A percentile compares a stretch with the other conserved stretches of the same genome.
phyloP scores from a whole-genome alignment of 2,329 filamentous ascomycete species.

The Fusarium pseudoanthophilum region DNA sequence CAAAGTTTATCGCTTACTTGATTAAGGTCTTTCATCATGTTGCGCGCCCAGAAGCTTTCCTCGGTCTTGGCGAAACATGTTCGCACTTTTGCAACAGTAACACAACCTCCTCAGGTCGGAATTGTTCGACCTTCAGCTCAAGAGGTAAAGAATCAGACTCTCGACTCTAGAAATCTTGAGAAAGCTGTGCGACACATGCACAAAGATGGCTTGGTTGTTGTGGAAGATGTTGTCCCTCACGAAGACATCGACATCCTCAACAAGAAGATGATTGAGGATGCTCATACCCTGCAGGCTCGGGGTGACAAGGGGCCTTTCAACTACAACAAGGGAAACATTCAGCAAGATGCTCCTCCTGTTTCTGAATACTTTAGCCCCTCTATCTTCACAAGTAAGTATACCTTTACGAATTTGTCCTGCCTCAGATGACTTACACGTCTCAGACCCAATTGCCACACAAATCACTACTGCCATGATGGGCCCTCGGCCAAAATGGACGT shows the following conservation, averaged over 20 bases:
- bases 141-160: conserved; percentile 53
- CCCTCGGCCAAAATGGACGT: conserved; percentile 65
- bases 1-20: accelerated
- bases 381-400: conserved; percentile 64
- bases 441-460: conserved; percentile 66
- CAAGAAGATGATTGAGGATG: conserved; percentile 68
- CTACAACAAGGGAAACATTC: conserved; percentile 70
- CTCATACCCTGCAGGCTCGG: conserved; percentile 59
- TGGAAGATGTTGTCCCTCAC: conserved; percentile 63
- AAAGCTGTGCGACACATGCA: conserved; percentile 63
- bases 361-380: conserved; percentile 58
- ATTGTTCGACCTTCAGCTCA: conserved; percentile 51
- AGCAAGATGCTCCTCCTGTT: conserved; percentile 68
- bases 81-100: conserved; percentile 21
- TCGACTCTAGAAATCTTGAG: conserved; percentile 64
- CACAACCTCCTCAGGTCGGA: conserved; percentile 4
- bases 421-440: neutral
- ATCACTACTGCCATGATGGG: conserved; percentile 66
- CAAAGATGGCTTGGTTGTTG: conserved; percentile 65
- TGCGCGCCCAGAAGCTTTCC: conserved; percentile 14
- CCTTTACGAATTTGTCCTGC: accelerated
- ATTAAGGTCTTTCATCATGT: neutral
- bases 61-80: neutral
- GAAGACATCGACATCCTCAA: conserved; percentile 65
- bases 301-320: conserved; percentile 69